These are phyloP conservation scores for Eucalyptus curtisii DNA, from an alignment of 345 rosid species.

Conservation along the genomic window DNA sequence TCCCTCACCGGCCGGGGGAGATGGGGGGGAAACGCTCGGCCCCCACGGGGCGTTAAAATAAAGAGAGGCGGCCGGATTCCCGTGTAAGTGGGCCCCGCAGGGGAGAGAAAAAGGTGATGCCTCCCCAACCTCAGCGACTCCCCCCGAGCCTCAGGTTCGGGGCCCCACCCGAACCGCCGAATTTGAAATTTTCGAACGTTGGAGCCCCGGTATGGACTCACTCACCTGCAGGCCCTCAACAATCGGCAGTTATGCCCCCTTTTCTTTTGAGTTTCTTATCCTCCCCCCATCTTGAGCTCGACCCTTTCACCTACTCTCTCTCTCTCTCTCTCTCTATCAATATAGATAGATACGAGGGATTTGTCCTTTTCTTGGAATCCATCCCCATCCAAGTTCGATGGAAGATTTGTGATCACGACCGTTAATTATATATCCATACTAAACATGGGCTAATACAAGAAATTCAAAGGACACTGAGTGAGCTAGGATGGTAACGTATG, in stretches of 20 bases:
- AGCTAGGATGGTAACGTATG: neutral
- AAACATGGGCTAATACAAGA: neutral
- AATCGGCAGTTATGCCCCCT: neutral
- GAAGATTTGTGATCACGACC: neutral
- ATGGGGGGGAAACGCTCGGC: neutral
- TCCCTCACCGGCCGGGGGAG: neutral
- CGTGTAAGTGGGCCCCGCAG: constrained; percentile 18
- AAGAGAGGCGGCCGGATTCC: constrained; percentile 7
- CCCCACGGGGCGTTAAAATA: neutral
- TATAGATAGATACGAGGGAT: neutral
- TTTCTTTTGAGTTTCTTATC: neutral
- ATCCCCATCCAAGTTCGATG: neutral
- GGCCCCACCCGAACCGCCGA: neutral
- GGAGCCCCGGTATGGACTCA: neutral
- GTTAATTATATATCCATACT: neutral
- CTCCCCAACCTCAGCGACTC: neutral
- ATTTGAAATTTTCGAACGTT: constrained; percentile 8
- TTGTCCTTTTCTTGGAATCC: neutral
- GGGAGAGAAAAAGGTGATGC: neutral
- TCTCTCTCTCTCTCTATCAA: neutral
- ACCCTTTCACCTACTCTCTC: neutral
- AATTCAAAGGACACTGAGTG: neutral
- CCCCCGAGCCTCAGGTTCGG: neutral
- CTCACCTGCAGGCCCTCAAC: neutral
- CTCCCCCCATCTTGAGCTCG: neutral